Conservation (phyloP, 345 rosid genomes). For the Heritiera fomes region DNA sequence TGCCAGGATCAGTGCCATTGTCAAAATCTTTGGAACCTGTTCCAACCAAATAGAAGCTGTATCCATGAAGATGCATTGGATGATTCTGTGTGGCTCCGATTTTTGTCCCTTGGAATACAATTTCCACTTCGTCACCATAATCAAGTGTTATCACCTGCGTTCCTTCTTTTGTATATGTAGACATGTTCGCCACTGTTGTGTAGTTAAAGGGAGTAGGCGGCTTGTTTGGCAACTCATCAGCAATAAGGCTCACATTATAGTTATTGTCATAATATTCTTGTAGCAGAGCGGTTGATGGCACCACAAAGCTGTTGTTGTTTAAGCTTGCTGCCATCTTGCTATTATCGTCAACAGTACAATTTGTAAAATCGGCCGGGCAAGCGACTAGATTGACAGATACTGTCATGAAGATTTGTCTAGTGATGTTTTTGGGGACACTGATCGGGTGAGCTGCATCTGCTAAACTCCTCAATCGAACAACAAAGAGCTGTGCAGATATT, state of each 20-base stretch:
- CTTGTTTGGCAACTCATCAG: background rate
- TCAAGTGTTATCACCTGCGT: too few relatives aligned
- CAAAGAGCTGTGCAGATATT: background rate
- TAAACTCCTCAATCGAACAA: constrained; percentile 20
- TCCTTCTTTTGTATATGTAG: background rate
- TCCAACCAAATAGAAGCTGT: too few relatives aligned
- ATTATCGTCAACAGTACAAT: background rate
- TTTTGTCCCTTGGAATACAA: too few relatives aligned
- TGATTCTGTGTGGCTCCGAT: too few relatives aligned
- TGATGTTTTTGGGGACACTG: constrained; percentile 30
- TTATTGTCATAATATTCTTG: constrained; percentile 38
- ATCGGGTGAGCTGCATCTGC: constrained; percentile 22
- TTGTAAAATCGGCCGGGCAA: background rate
- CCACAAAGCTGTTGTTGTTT: constrained; percentile 41
- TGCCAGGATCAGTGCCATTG: too few relatives aligned
- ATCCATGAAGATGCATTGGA: too few relatives aligned
- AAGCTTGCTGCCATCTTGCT: too few relatives aligned
- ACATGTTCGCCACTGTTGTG: background rate
- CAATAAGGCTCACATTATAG: background rate
- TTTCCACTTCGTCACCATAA: too few relatives aligned
- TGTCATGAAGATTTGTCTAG: constrained; percentile 24
- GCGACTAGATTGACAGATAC: constrained; percentile 19
- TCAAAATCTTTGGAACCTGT: too few relatives aligned
- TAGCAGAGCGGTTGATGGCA: constrained; percentile 30
- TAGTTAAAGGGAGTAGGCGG: constrained; percentile 1